Conservation (phyloP, 768 basidiomycete species). For the Cantharellus anzutake region DNA sequence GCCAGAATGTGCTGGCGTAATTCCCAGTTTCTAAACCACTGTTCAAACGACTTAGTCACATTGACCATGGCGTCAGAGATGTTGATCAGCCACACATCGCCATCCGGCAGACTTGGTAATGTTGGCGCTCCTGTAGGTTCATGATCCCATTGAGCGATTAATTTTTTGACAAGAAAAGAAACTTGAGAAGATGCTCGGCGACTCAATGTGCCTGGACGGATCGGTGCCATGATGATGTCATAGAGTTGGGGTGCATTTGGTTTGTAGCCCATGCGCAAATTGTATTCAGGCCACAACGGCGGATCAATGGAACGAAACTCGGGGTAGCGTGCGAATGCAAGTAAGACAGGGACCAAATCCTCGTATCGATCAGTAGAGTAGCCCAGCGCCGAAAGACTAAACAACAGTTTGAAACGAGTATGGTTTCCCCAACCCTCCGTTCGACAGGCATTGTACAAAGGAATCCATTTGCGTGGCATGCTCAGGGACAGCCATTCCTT, state of each 20-base stretch:
- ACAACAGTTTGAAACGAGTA: neutral
- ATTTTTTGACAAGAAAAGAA: no score
- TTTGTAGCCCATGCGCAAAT: neutral
- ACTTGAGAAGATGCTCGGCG: no score
- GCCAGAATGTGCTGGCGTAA: neutral
- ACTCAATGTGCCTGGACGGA: neutral
- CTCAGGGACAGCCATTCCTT: no score
- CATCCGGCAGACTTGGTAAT: no score
- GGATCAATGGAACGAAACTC: conserved; percentile 30
- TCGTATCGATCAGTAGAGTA: neutral
- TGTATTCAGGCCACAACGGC: conserved; percentile 6
- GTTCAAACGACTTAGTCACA: neutral
- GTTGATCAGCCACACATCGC: no score
- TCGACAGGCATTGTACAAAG: neutral
- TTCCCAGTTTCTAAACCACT: neutral
- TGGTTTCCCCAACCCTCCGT: neutral
- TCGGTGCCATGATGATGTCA: no score
- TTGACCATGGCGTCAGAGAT: no score
- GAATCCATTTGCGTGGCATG: no score
- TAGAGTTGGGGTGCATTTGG: neutral
- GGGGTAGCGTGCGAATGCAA: conserved; percentile 24
- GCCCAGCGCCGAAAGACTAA: neutral
- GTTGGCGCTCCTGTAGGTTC: no score
- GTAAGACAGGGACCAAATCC: neutral
- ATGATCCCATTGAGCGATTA: no score